phyloP scores from a whole-genome alignment of 768 basidiomycete species.

The Suillus fuscotomentosus region DNA sequence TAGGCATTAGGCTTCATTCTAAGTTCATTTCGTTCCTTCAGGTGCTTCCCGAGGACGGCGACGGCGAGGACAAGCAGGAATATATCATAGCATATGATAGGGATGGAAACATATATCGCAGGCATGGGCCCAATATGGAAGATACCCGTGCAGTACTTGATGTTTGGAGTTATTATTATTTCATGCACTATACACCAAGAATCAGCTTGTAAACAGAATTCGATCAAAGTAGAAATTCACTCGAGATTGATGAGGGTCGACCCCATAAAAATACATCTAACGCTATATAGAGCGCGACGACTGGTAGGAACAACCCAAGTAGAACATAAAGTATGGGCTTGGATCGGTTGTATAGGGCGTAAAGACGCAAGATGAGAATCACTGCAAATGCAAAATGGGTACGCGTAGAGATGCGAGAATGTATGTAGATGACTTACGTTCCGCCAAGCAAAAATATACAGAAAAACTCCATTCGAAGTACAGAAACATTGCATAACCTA shows the following conservation, averaged over 20 bases:
- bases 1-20: background rate
- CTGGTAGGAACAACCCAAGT: background rate
- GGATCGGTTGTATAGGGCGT: background rate
- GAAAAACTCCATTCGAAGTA: background rate
- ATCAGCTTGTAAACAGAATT: background rate
- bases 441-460: background rate
- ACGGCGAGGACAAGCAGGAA: background rate
- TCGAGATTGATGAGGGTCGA: background rate
- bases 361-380: background rate
- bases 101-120: background rate
- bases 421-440: background rate
- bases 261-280: background rate
- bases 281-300: background rate
- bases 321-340: background rate
- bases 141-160: background rate
- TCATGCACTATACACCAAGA: background rate
- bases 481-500: background rate
- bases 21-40: background rate
- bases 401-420: background rate
- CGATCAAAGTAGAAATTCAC: background rate
- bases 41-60: background rate
- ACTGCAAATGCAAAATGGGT: background rate
- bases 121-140: background rate
- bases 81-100: background rate
- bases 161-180: background rate